Evolutionary conservation across 345 rosid genomes (phyloP).

Genomic region (Gossypium arboreum): DNA sequence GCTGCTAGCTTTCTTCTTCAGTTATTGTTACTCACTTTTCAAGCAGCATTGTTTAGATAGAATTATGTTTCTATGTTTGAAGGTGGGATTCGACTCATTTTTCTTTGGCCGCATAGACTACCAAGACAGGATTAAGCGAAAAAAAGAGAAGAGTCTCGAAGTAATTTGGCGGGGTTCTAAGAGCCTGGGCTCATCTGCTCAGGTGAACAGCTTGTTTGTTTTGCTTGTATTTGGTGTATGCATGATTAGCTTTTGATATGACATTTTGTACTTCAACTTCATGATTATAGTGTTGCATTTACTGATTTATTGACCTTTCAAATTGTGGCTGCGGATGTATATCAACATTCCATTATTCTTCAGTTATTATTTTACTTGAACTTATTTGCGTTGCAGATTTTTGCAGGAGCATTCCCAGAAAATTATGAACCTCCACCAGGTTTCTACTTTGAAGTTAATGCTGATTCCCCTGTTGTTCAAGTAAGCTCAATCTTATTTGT

Average conservation of each 20-base stretch:
- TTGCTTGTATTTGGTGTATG: conserved; percentile 1
- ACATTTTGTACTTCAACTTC: not conserved
- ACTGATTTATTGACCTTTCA: not conserved
- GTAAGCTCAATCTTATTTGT: conserved; percentile 34
- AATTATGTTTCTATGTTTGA: conserved; percentile 24
- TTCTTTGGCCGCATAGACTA: conserved; percentile 94
- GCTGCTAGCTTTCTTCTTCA: conserved; percentile 6
- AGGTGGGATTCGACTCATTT: conserved; percentile 92
- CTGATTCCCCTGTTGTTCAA: conserved; percentile 70
- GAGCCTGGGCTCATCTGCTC: conserved; percentile 84
- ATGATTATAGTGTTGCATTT: not conserved
- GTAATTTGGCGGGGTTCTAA: conserved; percentile 90
- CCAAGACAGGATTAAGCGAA: conserved; percentile 86
- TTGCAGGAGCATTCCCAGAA: conserved; percentile 91
- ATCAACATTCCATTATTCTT: not conserved
- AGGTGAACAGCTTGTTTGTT: conserved; percentile 37
- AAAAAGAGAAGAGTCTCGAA: conserved; percentile 82
- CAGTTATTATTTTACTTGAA: conserved; percentile 15
- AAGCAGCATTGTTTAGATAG: conserved; percentile 9
- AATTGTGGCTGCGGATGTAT: not conserved
- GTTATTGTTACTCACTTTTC: not conserved
- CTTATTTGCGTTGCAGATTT: conserved; percentile 49
- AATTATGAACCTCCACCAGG: conserved; percentile 93
- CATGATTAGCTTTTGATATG: not conserved
- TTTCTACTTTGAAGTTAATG: conserved; percentile 91